phyloP scores from a whole-genome alignment of 345 rosid species.

The Lepidium sativum region DNA sequence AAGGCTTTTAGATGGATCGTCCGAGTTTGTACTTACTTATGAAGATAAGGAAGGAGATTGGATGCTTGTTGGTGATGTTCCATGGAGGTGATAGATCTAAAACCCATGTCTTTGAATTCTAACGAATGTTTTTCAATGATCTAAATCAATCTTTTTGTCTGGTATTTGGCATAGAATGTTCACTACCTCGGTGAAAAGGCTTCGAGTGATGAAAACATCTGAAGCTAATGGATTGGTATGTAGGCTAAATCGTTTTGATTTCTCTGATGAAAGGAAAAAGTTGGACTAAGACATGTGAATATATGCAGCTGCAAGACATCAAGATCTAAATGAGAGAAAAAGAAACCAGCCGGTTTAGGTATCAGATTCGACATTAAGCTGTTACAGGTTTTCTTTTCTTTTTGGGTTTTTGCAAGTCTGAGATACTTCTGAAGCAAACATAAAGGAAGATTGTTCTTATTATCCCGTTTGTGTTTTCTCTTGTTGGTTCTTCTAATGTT shows the following conservation, averaged over 20 bases:
- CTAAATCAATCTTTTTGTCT: not conserved
- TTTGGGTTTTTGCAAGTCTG: slow-evolving; percentile 18
- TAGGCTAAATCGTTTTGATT: not conserved
- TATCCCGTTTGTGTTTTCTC: slow-evolving; percentile 7
- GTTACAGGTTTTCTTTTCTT: slow-evolving; percentile 6
- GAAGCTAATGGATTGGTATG: slow-evolving; percentile 84
- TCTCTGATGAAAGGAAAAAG: not conserved
- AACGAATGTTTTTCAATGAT: not conserved
- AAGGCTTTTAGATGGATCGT: slow-evolving; percentile 69
- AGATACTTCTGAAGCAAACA: slow-evolving; percentile 19
- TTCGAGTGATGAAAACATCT: slow-evolving; percentile 77
- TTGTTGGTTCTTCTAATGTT: slow-evolving; percentile 13
- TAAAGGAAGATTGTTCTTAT: slow-evolving; percentile 18
- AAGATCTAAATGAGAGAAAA: slow-evolving; percentile 45
- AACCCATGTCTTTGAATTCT: not conserved
- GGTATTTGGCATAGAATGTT: slow-evolving; percentile 56
- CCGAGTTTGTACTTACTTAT: too few species aligned
- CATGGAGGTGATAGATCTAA: slow-evolving; percentile 86
- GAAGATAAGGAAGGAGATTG: too few species aligned
- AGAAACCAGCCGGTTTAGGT: slow-evolving; percentile 49
- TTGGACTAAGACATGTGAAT: slow-evolving; percentile 2
- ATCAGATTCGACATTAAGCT: not conserved
- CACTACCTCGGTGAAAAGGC: slow-evolving; percentile 66
- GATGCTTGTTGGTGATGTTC: too few species aligned
- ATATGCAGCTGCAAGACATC: slow-evolving; percentile 59